phyloP scores from a whole-genome alignment of 2,329 filamentous ascomycete genomes.

The Neofusicoccum laricinum region DNA sequence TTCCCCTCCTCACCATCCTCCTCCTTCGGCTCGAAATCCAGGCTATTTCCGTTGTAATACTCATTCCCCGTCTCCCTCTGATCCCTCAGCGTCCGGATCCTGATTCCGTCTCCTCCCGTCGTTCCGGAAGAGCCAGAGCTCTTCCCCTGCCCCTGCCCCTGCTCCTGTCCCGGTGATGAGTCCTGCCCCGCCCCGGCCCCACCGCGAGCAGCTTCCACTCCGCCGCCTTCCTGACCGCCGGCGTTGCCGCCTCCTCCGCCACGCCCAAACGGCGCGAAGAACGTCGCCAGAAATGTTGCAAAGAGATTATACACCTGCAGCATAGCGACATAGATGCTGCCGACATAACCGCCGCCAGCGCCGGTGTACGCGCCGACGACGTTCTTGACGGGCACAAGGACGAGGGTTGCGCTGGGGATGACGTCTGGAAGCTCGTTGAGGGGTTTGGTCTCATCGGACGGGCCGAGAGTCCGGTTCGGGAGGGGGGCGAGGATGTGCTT shows the following conservation, averaged over 20 bases:
- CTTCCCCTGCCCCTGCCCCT: slow-evolving; percentile 21
- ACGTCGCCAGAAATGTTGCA: slow-evolving; percentile 14
- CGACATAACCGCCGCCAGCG: slow-evolving; percentile 21
- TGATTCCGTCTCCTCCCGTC: slow-evolving; percentile 24
- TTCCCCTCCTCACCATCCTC: slow-evolving; percentile 28
- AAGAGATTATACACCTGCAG: not conserved
- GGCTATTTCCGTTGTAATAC: slow-evolving; percentile 88
- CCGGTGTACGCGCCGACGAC: slow-evolving; percentile 58
- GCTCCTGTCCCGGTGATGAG: slow-evolving; percentile 22
- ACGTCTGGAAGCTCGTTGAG: slow-evolving; percentile 66
- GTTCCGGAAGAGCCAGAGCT: not conserved
- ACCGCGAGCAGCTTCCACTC: not conserved
- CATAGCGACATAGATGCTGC: slow-evolving; percentile 15
- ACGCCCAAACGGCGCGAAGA: slow-evolving; percentile 8
- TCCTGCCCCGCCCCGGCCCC: not conserved
- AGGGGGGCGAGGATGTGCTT: slow-evolving; percentile 77
- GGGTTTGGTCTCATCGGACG: slow-evolving; percentile 68
- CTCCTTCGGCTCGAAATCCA: slow-evolving; percentile 64
- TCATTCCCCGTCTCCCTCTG: slow-evolving; percentile 50
- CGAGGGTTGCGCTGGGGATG: slow-evolving; percentile 75
- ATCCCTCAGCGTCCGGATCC: slow-evolving; percentile 47
- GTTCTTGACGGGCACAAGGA: slow-evolving; percentile 69
- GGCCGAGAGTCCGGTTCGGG: slow-evolving; percentile 71
- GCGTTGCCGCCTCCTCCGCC: not conserved
- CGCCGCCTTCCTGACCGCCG: not conserved